Evolutionary conservation across 164 flowering plant genomes (phyloP), one percentile per base, ranked within the genome.

Genomic region (Liriodendron chinense): DNA sequence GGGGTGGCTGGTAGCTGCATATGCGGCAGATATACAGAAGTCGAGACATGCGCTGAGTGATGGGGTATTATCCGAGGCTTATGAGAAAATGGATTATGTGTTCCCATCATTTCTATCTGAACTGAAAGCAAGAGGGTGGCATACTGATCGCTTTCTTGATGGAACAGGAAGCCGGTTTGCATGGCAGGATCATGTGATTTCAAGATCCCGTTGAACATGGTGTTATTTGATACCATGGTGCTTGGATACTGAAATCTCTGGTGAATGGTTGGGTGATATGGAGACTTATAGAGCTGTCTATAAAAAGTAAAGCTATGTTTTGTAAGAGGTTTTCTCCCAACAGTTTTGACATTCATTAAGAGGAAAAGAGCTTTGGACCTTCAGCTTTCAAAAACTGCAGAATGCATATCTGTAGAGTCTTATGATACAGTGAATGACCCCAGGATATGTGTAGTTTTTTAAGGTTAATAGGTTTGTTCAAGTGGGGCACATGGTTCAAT

Each of bases 1-100:
- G 75, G 98, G 98, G 8, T 96, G 98, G 98, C 77, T 94, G 26
- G 92, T 94, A 67, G 97, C 98, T 77, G 99, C 93, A n/a, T 94
- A 88, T 83, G 94, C 94, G 69, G 81, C 87, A 47, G 74, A 73
- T 56, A 83, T 85, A 73, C 84, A 81, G 67, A 85, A 82, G 49
- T 74, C 87, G 14, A 79, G 47, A 63, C 43, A 74, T 64, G 78
- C 77, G 56, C 61, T 79, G 0, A 78, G 68, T 34, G 70, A 70
- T 9, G 69, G n/a, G 23, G 75, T 72, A 26, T 70, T 90, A 74
- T 75, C 65, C 69, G 89, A 86, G 56, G 97, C 97, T 22, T 92
- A 92, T 75, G 88, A 83, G 71, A 90, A 87, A 79, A 88, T 89
- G 92, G 82, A 83, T 68, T 67, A 47, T 23, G 80, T 82, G 18